Evolutionary conservation across 768 basidiomycete genomes (phyloP).

Genomic region (Mycena galericulata): DNA sequence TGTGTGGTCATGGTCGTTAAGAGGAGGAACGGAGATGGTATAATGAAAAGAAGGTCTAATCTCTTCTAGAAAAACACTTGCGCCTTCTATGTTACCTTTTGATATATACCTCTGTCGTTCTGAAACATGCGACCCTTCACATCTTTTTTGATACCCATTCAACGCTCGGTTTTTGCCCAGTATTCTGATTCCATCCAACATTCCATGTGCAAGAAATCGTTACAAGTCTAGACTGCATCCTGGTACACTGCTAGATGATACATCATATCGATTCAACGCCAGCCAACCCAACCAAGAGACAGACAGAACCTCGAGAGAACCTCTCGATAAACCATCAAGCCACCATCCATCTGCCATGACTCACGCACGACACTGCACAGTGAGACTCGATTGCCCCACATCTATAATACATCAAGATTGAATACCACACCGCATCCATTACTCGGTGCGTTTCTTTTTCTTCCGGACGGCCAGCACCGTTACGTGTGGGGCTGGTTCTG

Average conservation of each 20-base stretch:
- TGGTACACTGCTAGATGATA: too few species aligned
- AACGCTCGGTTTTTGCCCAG: conserved; percentile 13
- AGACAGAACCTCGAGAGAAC: neutral
- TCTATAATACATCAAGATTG: conserved; percentile 30
- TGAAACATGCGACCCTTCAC: conserved; percentile 22
- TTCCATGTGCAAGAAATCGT: too few species aligned
- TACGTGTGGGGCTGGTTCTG: conserved; percentile 49
- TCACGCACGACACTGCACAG: conserved; percentile 16
- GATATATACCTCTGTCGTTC: conserved; percentile 7
- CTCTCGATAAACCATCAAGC: conserved; percentile 19
- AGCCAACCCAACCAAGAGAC: neutral
- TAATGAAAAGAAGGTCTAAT: neutral
- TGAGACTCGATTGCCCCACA: neutral
- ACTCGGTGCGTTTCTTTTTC: conserved; percentile 59
- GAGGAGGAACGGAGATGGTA: neutral
- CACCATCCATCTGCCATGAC: conserved; percentile 20
- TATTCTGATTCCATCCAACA: neutral
- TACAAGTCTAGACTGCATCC: too few species aligned
- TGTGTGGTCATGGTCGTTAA: conserved; percentile 56
- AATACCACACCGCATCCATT: conserved; percentile 30
- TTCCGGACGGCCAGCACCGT: conserved; percentile 72
- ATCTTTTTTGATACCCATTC: neutral
- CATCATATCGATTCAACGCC: too few species aligned
- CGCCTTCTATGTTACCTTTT: neutral
- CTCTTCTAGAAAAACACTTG: too few species aligned